Base-by-base conservation (phyloP, 164 flowering plant species). In the Kalanchoe fedtschenkoi region DNA sequence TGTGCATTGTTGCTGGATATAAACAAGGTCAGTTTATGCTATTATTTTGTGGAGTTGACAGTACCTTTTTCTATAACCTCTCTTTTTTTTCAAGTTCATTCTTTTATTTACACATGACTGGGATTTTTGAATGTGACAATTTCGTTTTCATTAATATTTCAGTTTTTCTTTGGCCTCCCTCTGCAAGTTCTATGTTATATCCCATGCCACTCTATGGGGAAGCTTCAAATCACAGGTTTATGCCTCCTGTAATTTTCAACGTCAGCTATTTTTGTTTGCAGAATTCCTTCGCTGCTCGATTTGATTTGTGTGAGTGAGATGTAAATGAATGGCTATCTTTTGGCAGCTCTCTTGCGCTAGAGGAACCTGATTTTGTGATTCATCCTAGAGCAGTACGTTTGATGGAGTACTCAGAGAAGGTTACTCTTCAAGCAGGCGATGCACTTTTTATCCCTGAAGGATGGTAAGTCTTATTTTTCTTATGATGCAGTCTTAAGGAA, bases 391-490 rank as follows among this genome's bases (percentile, higher is more conserved):
- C 97, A 51, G 68, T 79, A 67, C 63, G n/a, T 56, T 77, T 77
- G 34, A 65, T 56, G 71, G 73, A 78, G 34, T 71, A 61, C 69
- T 87, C 93, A 19, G 93, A 86, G 72, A 84, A 78, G 73, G 87
- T 88, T 68, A 69, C 74, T 67, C 95, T 95, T 65, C 74, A 76
- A 63, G 91, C 87, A 32, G 97, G 99, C 22, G 96, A 95, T 75
- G 97, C 91, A 63, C 87, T 95, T 66, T 88, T 88, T 76, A 87
- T 93, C 68, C 97, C 99, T 61, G 96, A 95, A 82, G 99, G 99
- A 70, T 95, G 99, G 99, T 95, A 82, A 76, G 74, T 14, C 68
- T 60, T 65, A 11, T 32, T 24, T 47, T 58, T 37, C 58, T 7
- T 58, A 15, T 16, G 8, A 8, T 32, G 24, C 4, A 6, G 14